A percentile compares a stretch with the other conserved stretches of the same genome.
Evolutionary conservation across 352 stramenopile genomes (phyloP).

Genomic region (Globisporangium cystogenes): DNA sequence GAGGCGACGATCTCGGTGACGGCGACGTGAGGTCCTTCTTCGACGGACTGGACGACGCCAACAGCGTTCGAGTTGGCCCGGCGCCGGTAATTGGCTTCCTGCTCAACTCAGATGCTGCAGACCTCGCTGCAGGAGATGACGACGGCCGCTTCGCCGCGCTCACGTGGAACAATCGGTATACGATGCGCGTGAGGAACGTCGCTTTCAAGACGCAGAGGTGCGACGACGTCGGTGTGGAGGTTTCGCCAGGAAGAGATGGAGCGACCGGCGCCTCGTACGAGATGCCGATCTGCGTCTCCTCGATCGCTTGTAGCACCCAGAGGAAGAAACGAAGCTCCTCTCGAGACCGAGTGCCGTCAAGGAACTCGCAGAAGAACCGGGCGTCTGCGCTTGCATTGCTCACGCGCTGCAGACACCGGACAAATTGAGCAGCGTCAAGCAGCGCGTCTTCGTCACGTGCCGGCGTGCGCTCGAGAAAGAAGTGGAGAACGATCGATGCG

Average conservation of each 20-base stretch:
- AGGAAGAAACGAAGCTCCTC: constrained; percentile 53
- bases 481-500: constrained; percentile 34
- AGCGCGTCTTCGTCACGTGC: constrained; percentile 23
- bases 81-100: background rate
- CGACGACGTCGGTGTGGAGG: background rate
- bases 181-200: constrained; percentile 37
- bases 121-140: background rate
- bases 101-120: no score
- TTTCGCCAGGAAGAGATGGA: background rate
- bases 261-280: constrained; percentile 27
- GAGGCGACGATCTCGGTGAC: constrained; percentile 10
- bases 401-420: constrained; percentile 27
- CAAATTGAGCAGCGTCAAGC: constrained; percentile 27
- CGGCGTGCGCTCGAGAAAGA: constrained; percentile 44
- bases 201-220: constrained; percentile 51
- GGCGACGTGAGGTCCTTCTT: constrained; percentile 6
- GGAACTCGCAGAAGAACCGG: constrained; percentile 53
- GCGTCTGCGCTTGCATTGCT: constrained; percentile 23
- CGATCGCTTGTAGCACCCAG: constrained; percentile 45
- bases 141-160: constrained; percentile 15
- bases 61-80: constrained; percentile 1
- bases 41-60: background rate
- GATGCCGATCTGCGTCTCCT: constrained; percentile 38
- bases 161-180: constrained; percentile 40
- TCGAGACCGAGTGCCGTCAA: constrained; percentile 25